phyloP scores from a whole-genome alignment of 192 early-diverging fungal genomes.

The Tieghemiomyces parasiticus region DNA sequence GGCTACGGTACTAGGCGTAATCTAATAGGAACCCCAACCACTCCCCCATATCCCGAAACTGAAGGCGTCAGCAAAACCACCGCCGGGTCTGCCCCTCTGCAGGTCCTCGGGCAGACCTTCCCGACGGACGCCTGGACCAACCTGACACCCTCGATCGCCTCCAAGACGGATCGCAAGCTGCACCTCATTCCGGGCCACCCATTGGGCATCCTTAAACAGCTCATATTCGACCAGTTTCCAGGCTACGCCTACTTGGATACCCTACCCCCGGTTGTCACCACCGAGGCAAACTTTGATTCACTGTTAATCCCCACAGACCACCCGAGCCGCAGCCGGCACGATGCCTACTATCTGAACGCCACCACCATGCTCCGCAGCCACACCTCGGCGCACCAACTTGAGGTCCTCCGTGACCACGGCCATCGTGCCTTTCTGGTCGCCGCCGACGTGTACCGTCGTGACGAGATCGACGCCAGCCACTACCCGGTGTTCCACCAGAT shows the following conservation, averaged over 20 bases:
- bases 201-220: slow-evolving; percentile 64
- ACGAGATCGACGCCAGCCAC: slow-evolving; percentile 90
- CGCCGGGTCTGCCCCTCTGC: too few species aligned
- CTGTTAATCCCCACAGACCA: slow-evolving; percentile 73
- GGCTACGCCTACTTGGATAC: slow-evolving; percentile 41
- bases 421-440: slow-evolving; percentile 56
- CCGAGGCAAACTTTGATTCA: slow-evolving; percentile 82
- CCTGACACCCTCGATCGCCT: slow-evolving; percentile 51
- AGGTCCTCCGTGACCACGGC: slow-evolving; percentile 35
- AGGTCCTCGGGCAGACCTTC: slow-evolving; percentile 20
- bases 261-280: slow-evolving; percentile 70
- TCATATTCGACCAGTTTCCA: slow-evolving; percentile 62
- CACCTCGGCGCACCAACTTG: slow-evolving; percentile 86
- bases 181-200: slow-evolving; percentile 72
- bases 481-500: slow-evolving; percentile 99
- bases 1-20: too few species aligned
- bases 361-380: slow-evolving; percentile 74
- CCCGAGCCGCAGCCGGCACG: slow-evolving; percentile 60
- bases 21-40: too few species aligned
- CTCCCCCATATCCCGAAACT: too few species aligned
- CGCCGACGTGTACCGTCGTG: slow-evolving; percentile 93
- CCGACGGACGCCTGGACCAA: slow-evolving; percentile 59
- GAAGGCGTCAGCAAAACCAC: too few species aligned
- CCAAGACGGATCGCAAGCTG: slow-evolving; percentile 58
- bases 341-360: slow-evolving; percentile 88